Evolutionary conservation across 306 rosid species (phyloP).

Genomic region (Neltuma alba): DNA sequence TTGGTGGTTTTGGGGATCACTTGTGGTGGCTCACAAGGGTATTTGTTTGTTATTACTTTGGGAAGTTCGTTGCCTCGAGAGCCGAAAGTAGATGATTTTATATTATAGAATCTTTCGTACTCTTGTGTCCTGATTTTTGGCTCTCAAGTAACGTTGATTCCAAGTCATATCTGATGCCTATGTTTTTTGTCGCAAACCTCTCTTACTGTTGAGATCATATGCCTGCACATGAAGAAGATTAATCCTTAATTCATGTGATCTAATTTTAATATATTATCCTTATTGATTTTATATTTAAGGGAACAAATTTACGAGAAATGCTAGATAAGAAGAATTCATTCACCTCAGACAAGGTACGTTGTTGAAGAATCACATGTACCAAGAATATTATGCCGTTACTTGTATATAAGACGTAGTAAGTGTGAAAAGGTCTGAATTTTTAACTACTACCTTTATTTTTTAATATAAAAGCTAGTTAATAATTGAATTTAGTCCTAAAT

Average conservation of each 20-base stretch:
- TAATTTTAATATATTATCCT: background rate
- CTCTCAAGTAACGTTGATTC: constrained; percentile 33
- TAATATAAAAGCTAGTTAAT: no score
- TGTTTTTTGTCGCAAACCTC: constrained; percentile 3
- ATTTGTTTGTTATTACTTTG: constrained; percentile 11
- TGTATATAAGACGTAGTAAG: background rate
- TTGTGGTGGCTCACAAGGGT: constrained; percentile 16
- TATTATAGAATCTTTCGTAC: background rate
- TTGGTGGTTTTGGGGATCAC: background rate
- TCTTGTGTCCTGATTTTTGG: constrained; percentile 12
- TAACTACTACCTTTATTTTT: no score
- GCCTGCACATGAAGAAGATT: background rate
- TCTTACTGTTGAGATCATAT: background rate
- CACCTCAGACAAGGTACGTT: background rate
- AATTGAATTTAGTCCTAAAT: no score
- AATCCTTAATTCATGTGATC: background rate
- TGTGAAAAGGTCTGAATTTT: no score
- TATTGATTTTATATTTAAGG: background rate
- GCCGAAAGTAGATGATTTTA: background rate
- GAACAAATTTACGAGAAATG: background rate
- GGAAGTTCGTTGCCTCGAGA: background rate
- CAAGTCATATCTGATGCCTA: constrained; percentile 34
- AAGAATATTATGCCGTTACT: no score
- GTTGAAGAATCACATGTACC: no score
- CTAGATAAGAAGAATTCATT: background rate